Conservation (phyloP, 768 basidiomycete species). For the Mycena sanguinolenta region DNA sequence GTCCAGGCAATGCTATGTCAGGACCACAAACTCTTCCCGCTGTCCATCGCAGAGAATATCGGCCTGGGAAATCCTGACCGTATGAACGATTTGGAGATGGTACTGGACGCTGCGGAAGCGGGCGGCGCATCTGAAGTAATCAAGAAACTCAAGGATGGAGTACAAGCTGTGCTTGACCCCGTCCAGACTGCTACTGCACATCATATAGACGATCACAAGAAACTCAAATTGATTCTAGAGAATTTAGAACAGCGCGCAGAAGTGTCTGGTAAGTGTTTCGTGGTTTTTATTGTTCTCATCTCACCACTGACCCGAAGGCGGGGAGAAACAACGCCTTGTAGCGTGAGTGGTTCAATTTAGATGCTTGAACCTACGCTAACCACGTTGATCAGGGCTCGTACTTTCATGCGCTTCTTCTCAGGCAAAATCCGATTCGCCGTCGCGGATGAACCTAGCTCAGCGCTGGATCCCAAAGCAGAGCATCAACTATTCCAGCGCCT, state of each 20-base stretch:
- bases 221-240: constrained; percentile 1
- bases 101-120: constrained; percentile 17
- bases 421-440: background rate
- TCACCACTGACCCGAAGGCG: constrained; percentile 8
- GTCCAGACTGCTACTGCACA: background rate
- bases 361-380: background rate
- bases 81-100: background rate
- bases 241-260: constrained; percentile 3
- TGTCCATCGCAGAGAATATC: constrained; percentile 55
- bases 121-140: constrained; percentile 24
- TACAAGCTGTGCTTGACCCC: constrained; percentile 12
- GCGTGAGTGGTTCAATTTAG: constrained; percentile 24
- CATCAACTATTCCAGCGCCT: background rate
- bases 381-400: background rate
- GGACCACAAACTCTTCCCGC: constrained; percentile 49
- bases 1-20: constrained; percentile 53
- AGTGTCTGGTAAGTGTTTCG: constrained; percentile 10
- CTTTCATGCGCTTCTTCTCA: background rate
- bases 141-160: constrained; percentile 6
- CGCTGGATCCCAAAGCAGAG: background rate
- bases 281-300: background rate
- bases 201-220: constrained; percentile 7
- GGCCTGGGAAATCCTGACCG: constrained; percentile 46
- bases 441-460: background rate
- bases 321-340: constrained; percentile 30